These are phyloP conservation scores for Stentor roeselii DNA, from an alignment of 73 alveolate species.

Conservation along the genomic window DNA sequence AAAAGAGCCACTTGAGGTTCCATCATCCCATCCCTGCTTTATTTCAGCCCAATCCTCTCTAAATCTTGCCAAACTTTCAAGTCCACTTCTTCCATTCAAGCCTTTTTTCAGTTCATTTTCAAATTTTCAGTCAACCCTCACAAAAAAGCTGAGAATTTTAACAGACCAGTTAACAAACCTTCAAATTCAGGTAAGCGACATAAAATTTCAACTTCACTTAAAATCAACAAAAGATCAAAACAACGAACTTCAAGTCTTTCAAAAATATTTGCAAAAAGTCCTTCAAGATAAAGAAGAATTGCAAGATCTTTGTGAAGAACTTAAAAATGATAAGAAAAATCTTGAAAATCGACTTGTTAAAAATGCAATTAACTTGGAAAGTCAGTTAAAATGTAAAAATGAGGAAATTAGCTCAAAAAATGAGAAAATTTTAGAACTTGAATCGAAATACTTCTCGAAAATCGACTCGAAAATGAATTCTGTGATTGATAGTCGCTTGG, in stretches of 20 bases:
- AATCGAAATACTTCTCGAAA: too few relatives aligned
- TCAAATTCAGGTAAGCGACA: not conserved
- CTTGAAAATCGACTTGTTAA: not conserved
- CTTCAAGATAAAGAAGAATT: not conserved
- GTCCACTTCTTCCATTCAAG: too few relatives aligned
- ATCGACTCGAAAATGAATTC: not conserved
- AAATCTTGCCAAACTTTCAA: too few relatives aligned
- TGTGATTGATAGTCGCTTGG: not conserved
- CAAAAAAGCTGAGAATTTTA: not conserved
- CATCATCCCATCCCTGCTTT: too few relatives aligned
- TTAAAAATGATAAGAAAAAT: not conserved
- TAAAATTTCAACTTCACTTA: not conserved
- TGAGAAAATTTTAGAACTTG: not conserved
- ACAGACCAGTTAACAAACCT: not conserved
- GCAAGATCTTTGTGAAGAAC: not conserved
- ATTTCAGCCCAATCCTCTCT: too few relatives aligned
- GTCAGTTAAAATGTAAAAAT: not conserved
- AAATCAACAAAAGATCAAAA: not conserved
- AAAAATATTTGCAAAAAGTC: not conserved
- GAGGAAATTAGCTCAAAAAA: not conserved
- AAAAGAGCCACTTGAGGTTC: too few relatives aligned
- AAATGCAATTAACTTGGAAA: not conserved
- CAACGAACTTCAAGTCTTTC: too few relatives aligned
- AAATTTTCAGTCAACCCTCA: not conserved
- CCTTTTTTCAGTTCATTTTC: not conserved